Percentiles rank a stretch among this genome's conserved stretches.
Evolutionary conservation across 2,329 filamentous ascomycete species (phyloP).

Genomic region (Talaromyces sp.): DNA sequence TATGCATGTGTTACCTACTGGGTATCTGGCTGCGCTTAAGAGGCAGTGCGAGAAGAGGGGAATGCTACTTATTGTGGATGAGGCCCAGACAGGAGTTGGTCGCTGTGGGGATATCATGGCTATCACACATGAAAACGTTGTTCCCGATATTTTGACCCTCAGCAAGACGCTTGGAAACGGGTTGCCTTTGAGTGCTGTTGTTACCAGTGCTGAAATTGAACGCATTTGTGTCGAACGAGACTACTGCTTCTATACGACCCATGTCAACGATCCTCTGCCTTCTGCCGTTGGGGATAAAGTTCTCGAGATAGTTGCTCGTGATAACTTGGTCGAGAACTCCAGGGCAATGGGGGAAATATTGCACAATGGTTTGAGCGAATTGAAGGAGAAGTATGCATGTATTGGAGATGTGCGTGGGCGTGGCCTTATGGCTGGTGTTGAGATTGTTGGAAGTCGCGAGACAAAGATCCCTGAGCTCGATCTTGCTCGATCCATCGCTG

Average conservation of each 20-base stretch:
- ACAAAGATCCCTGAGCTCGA: constrained; percentile 53
- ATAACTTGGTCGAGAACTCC: too few species aligned
- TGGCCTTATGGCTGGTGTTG: constrained; percentile 61
- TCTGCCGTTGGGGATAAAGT: constrained; percentile 65
- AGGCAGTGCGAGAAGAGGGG: constrained; percentile 56
- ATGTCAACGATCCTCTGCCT: constrained; percentile 64
- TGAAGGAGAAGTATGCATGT: constrained; percentile 58
- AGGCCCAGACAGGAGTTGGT: constrained; percentile 63
- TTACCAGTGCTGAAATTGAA: constrained; percentile 59
- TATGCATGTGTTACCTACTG: constrained; percentile 61
- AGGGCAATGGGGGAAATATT: constrained; percentile 47
- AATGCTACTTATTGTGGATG: constrained; percentile 63
- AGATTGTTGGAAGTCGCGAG: constrained; percentile 57
- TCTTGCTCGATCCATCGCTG: constrained; percentile 52
- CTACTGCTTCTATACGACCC: constrained; percentile 64
- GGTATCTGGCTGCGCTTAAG: constrained; percentile 61
- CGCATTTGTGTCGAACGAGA: constrained; percentile 50
- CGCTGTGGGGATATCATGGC: constrained; percentile 62
- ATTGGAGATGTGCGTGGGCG: constrained; percentile 65
- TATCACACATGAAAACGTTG: constrained; percentile 54
- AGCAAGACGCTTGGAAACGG: constrained; percentile 66
- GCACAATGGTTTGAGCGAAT: constrained; percentile 49
- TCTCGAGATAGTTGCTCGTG: constrained; percentile 60
- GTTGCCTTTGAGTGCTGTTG: constrained; percentile 60
- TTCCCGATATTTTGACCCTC: constrained; percentile 63